phyloP scores from a whole-genome alignment of 2,329 filamentous ascomycete genomes.

The Neospermospora avenae region DNA sequence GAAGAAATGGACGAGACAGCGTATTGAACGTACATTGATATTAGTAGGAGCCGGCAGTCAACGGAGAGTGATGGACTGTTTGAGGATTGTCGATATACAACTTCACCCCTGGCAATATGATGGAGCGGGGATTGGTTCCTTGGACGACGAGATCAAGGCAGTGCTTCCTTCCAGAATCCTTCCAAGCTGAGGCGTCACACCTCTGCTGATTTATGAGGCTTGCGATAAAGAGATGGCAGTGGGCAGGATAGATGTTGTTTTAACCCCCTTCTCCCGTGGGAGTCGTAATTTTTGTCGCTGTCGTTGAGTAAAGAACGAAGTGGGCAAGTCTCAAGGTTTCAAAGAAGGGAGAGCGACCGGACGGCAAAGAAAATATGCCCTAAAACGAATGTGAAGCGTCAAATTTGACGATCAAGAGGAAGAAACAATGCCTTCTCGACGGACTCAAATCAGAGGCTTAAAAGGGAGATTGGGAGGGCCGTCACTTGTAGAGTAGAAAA shows the following conservation, averaged over 20 bases:
- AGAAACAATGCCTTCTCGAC: not conserved
- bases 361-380: conserved; percentile 5
- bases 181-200: conserved; percentile 5
- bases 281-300: not conserved
- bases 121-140: conserved; percentile 31
- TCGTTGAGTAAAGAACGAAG: not conserved
- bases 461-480: not conserved
- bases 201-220: not conserved
- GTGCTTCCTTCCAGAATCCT: conserved; percentile 20
- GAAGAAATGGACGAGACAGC: conserved; percentile 4
- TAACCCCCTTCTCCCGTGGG: not conserved
- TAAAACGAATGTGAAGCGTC: conserved; percentile 4
- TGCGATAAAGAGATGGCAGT: not conserved
- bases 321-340: not conserved
- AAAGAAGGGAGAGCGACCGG: conserved; percentile 5
- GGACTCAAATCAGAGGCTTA: not conserved
- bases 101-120: conserved; percentile 23
- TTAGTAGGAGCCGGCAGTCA: conserved; percentile 16
- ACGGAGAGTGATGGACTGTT: conserved; percentile 21
- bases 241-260: not conserved
- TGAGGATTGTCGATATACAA: conserved; percentile 27
- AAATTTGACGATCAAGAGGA: conserved; percentile 1
- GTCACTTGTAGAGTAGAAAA: not conserved
- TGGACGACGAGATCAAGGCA: conserved; percentile 31
- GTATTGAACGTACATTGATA: conserved; percentile 28